Evolutionary conservation across 306 rosid species (phyloP).

Genomic region (Prosopis cineraria): DNA sequence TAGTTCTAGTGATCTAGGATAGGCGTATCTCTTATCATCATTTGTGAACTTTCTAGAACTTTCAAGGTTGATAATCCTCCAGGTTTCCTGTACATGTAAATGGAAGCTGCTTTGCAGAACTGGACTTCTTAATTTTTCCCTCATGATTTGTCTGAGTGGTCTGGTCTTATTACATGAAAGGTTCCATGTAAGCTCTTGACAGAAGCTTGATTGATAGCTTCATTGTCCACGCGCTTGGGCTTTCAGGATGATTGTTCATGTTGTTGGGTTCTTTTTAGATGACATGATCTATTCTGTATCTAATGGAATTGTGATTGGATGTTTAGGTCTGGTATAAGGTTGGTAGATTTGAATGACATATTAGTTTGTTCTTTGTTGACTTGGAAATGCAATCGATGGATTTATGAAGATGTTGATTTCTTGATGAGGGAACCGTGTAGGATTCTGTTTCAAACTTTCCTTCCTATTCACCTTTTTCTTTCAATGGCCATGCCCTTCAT

Average conservation of each 20-base stretch:
- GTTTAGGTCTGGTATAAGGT: conserved; percentile 2
- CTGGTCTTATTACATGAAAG: neutral
- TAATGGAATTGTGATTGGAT: neutral
- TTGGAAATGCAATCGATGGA: neutral
- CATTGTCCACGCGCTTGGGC: neutral
- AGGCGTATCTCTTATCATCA: neutral
- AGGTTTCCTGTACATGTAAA: neutral
- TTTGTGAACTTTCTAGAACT: neutral
- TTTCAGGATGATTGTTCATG: neutral
- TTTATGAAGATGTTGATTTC: conserved; percentile 14
- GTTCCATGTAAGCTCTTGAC: neutral
- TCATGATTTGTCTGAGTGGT: neutral
- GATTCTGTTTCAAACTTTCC: neutral
- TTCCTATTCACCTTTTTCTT: neutral
- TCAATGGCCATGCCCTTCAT: neutral
- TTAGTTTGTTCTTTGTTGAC: conserved; percentile 15
- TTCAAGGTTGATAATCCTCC: neutral
- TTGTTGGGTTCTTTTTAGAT: neutral
- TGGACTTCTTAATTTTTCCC: neutral
- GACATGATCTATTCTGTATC: neutral
- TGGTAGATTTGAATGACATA: conserved; percentile 22
- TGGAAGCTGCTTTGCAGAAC: neutral
- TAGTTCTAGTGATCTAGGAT: neutral
- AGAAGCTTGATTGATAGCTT: neutral
- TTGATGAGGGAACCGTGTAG: neutral